Evolutionary conservation across 2,329 filamentous ascomycete genomes (phyloP), one percentile per base, ranked within the genome.

Genomic region (Hypoxylon rubiginosum): DNA sequence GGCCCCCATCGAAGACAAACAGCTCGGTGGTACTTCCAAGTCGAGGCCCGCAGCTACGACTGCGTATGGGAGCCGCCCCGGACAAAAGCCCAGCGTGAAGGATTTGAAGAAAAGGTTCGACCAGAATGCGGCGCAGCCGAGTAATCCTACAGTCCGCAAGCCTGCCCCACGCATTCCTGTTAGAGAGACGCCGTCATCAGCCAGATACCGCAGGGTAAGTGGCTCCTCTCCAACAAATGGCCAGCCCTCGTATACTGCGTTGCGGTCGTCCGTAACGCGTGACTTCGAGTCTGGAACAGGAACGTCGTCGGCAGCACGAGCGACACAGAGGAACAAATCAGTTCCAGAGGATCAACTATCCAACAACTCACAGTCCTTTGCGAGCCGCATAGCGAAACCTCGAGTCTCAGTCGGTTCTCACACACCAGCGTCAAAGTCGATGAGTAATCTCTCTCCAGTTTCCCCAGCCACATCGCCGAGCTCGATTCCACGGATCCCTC

Each of bases 81-180:
- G 72, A 28, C 75, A 74, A 55, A 85, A 91, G 70, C 84, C 89
- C n/a, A 94, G 91, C 65, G 91, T 96, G 71, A 93, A 91, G 79
- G 92, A 96, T 75, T 83, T 96, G 67, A 90, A 92, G 73, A 92
- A 90, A 78, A 90, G 87, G 58, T 96, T 95, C 80, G 92, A 95
- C 78, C 88, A 90, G 74, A 88, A 84, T 71, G 82, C 78, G 50
- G 68, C 75, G 24, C 69, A 73, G 58, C 43, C 62, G 24, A 70
- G 71, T 50, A 67, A 77, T 65, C 72, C 78, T 46, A 75, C 79
- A 58, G 71, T 77, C 59, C 80, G 79, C 67, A 79, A 78, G 70
- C 63, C 75, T 41, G 73, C 76, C 54, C 71, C 77, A 63, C 77
- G 77, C 63, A 73, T 76, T 70, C 74, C 73, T 71, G 74, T 74